Conservation (phyloP, 2,329 filamentous ascomycete species). For the Akanthomyces dipterigenus region DNA sequence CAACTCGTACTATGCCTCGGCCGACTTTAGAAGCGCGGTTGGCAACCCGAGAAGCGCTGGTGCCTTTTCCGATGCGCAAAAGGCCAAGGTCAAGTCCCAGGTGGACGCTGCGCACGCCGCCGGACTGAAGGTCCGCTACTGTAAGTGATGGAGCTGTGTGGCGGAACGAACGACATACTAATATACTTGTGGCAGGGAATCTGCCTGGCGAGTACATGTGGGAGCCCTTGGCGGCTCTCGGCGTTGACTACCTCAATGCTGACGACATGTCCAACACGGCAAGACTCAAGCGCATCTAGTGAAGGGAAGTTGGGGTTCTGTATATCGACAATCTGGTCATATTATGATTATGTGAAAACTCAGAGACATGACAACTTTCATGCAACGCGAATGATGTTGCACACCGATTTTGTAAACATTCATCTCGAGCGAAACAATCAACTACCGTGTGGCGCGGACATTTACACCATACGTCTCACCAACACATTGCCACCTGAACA, state of each 20-base stretch:
- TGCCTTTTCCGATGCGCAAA: conserved; percentile 12
- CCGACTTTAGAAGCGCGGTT: conserved; percentile 13
- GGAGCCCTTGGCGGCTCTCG: conserved; percentile 13
- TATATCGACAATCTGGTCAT: neutral
- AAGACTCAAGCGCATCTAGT: conserved; percentile 9
- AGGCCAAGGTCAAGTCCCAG: conserved; percentile 10
- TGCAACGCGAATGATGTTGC: neutral
- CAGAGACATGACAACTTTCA: neutral
- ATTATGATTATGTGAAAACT: neutral
- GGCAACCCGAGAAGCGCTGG: conserved; percentile 11
- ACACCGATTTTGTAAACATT: neutral
- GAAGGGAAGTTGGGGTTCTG: neutral
- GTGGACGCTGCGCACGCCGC: conserved; percentile 12
- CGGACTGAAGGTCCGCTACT: conserved; percentile 15
- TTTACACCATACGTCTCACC: neutral
- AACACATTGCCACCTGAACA: neutral
- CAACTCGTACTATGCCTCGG: conserved; percentile 16
- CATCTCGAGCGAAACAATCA: neutral
- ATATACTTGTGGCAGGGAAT: conserved; percentile 6
- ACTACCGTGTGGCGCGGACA: too few species aligned
- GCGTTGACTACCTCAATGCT: conserved; percentile 14
- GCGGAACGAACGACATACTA: neutral
- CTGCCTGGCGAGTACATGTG: conserved; percentile 16
- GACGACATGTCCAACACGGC: conserved; percentile 15
- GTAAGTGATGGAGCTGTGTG: conserved; percentile 3